Conservation (phyloP, 192 early-diverging fungal genomes). For the Mycoemilia scoparia region DNA sequence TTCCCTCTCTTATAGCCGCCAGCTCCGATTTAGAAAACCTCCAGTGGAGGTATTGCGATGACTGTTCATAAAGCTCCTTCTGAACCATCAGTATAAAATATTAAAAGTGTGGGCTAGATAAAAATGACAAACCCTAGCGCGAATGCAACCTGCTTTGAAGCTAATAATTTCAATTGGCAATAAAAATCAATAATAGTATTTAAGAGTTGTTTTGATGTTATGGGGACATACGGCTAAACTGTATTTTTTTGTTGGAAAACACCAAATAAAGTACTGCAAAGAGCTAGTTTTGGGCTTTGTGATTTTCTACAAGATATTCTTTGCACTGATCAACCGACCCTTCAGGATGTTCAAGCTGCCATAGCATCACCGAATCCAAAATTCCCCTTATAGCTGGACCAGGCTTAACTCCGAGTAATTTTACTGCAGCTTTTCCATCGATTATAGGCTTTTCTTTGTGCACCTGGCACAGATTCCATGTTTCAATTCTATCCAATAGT, state of each 20-base stretch:
- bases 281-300: no score
- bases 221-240: no score
- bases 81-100: no score
- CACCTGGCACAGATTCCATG: conserved; percentile 6
- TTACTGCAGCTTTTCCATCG: conserved; percentile 40
- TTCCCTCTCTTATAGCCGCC: conserved; percentile 33
- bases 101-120: no score
- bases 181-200: no score
- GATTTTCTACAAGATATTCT: conserved; percentile 22
- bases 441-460: conserved; percentile 25
- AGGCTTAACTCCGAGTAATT: conserved; percentile 45
- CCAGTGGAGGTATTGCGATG: conserved; percentile 60
- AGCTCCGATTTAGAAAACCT: conserved; percentile 36
- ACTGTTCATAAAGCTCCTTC: conserved; percentile 39
- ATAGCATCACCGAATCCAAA: conserved; percentile 53
- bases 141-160: no score
- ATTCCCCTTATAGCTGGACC: conserved; percentile 47
- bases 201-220: no score
- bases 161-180: no score
- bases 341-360: conserved; percentile 59
- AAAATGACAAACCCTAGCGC: no score
- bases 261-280: no score
- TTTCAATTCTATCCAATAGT: conserved; percentile 4
- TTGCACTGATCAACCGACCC: conserved; percentile 43
- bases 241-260: no score